These are phyloP conservation scores for Cladorrhinum sp. DNA, from an alignment of 2,329 filamentous ascomycete genomes.

Conservation along the genomic window DNA sequence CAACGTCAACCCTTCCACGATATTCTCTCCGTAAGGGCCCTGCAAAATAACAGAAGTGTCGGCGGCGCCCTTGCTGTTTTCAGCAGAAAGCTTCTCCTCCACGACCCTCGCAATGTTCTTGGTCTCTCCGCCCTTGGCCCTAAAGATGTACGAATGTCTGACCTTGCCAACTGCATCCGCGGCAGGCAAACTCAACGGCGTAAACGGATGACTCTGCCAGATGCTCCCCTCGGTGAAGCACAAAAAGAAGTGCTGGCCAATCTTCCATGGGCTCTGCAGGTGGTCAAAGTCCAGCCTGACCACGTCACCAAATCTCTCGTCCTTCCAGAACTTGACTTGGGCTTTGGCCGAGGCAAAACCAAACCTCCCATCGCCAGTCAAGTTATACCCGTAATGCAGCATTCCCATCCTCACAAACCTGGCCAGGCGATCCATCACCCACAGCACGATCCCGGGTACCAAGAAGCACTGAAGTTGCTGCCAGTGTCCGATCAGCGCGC, in stretches of 20 bases:
- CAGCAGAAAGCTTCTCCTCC: constrained; percentile 34
- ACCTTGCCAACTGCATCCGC: constrained; percentile 38
- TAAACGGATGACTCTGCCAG: constrained; percentile 73
- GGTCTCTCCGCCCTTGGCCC: constrained; percentile 59
- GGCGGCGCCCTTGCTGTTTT: background rate
- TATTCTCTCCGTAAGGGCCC: constrained; percentile 60
- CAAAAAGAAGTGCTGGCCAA: constrained; percentile 71
- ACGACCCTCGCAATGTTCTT: constrained; percentile 49
- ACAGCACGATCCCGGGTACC: constrained; percentile 62
- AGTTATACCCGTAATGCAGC: constrained; percentile 56
- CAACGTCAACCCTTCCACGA: constrained; percentile 40
- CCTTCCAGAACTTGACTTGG: constrained; percentile 50
- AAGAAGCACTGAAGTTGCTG: constrained; percentile 64
- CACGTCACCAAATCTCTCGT: constrained; percentile 57
- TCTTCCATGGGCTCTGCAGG: constrained; percentile 57
- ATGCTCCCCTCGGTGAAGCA: constrained; percentile 64
- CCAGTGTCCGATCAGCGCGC: constrained; percentile 76
- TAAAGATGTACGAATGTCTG: constrained; percentile 55
- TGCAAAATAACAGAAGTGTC: constrained; percentile 58
- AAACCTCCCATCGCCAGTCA: constrained; percentile 38
- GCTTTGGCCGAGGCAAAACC: constrained; percentile 56
- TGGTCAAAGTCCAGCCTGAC: constrained; percentile 65
- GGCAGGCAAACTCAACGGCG: constrained; percentile 54
- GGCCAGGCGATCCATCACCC: constrained; percentile 61
- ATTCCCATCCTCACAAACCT: constrained; percentile 57